phyloP scores from a whole-genome alignment of 495 filamentous ascomycete genomes.

The Tuber calosporum region DNA sequence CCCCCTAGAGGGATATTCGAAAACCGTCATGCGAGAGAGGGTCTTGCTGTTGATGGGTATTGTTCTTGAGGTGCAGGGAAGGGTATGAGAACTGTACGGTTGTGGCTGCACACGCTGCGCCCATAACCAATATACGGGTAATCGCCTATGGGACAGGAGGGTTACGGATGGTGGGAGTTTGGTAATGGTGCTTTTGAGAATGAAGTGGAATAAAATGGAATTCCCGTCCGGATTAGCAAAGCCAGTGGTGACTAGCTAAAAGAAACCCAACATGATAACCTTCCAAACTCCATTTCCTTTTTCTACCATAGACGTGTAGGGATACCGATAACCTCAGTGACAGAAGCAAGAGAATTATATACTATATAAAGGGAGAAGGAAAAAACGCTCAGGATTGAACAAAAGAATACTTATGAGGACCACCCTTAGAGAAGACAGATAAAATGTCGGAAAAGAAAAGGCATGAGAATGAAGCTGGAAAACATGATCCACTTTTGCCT shows the following conservation, averaged over 20 bases:
- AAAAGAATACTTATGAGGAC: neutral
- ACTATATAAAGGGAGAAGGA: neutral
- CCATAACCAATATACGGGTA: neutral
- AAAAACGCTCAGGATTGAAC: neutral
- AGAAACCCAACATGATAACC: neutral
- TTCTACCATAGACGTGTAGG: neutral
- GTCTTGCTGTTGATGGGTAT: too few relatives aligned
- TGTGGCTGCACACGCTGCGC: neutral
- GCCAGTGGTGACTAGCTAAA: neutral
- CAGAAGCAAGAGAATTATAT: neutral
- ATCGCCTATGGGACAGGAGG: neutral
- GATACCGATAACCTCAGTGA: neutral
- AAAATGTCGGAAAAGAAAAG: neutral
- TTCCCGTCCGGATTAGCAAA: neutral
- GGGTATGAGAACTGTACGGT: too few relatives aligned
- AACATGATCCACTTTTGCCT: neutral
- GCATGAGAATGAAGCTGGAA: neutral
- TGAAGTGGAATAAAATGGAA: neutral
- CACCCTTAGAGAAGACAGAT: neutral
- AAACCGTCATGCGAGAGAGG: too few relatives aligned
- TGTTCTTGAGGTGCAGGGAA: too few relatives aligned
- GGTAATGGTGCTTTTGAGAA: neutral
- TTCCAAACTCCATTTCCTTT: neutral
- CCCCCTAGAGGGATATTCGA: too few relatives aligned
- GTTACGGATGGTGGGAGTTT: neutral